phyloP scores from a whole-genome alignment of 139 green algal genomes.

The Microglena sp. region DNA sequence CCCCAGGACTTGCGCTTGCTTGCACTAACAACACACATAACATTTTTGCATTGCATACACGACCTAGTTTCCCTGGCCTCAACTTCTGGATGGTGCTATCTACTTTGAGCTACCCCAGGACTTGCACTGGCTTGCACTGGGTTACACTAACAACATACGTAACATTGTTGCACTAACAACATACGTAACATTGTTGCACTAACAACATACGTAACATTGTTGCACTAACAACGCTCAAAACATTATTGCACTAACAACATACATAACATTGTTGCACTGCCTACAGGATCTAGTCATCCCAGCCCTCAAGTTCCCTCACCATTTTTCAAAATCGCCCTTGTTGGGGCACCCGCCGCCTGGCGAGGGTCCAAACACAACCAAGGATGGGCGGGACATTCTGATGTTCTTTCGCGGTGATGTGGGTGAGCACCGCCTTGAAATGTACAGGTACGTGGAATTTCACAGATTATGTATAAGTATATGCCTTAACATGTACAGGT shows the following conservation, averaged over 20 bases:
- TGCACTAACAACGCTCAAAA: neutral
- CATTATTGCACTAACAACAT: neutral
- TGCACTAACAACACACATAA: too few relatives aligned
- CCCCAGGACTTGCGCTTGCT: too few relatives aligned
- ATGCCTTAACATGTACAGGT: neutral
- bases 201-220: too few relatives aligned
- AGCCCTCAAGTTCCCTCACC: conserved; percentile 10
- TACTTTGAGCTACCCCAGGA: too few relatives aligned
- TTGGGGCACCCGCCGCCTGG: neutral
- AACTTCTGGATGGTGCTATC: too few relatives aligned
- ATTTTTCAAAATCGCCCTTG: conserved; percentile 13
- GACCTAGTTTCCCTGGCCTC: too few relatives aligned
- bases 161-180: too few relatives aligned
- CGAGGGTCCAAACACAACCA: too few relatives aligned
- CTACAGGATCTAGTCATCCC: neutral
- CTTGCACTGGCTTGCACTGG: too few relatives aligned
- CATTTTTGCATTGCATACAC: too few relatives aligned
- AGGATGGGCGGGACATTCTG: neutral
- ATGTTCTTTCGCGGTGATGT: conserved; percentile 3
- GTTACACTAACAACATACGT: neutral
- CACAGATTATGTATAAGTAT: neutral
- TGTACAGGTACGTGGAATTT: neutral
- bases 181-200: too few relatives aligned
- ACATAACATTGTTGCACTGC: too few relatives aligned
- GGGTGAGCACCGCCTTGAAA: neutral